Evolutionary conservation across 441 rosid genomes (phyloP), one percentile per base, ranked within the genome.

Genomic region (Arabidopsis hybrid): DNA sequence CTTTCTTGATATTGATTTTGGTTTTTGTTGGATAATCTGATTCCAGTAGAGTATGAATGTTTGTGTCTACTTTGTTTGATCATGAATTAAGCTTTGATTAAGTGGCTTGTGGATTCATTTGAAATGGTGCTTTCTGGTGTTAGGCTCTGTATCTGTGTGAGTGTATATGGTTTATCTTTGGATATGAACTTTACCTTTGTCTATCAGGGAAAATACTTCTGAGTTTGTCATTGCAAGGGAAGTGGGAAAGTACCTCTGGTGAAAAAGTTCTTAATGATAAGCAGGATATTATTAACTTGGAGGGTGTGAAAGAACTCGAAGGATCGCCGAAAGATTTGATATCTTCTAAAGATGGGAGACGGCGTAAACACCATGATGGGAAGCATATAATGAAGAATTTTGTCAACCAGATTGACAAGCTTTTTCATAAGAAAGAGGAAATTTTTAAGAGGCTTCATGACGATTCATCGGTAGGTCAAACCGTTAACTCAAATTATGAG

Each of bases 141-240:
- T 14, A 7, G 8, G 42, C 56, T 63, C 38, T 51, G 42, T 60
- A 47, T 53, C 42, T 66, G 39, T 55, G 10, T 61, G 8, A 42
- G 52, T 29, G 3, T 61, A 32, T 55, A 35, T 59, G 21, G 5
- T 60, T 38, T 52, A 58, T 74, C 16, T 40, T 6, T n/a, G 14
- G 42, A 61, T 55, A 21, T 64, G 32, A 65, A 52, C 17, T 49
- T 63, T 39, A 14, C 51, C 42, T 65, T 65, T 51, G 31, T 35
- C 50, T 71, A 13, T 52, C 75, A 91, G 98, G 97, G 43, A 90
- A 85, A 80, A 85, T 93, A 60, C 93, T 91, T 38, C 83, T 93
- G 9, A 68, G 84, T 6, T 36, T 87, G 39, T 91, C 91, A 57
- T 69, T 91, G 81, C 81, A 73, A 66, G 86, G 88, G 51, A 83